These are phyloP conservation scores for Tuber aestivum DNA, from an alignment of 495 filamentous ascomycete genomes.

Conservation along the genomic window DNA sequence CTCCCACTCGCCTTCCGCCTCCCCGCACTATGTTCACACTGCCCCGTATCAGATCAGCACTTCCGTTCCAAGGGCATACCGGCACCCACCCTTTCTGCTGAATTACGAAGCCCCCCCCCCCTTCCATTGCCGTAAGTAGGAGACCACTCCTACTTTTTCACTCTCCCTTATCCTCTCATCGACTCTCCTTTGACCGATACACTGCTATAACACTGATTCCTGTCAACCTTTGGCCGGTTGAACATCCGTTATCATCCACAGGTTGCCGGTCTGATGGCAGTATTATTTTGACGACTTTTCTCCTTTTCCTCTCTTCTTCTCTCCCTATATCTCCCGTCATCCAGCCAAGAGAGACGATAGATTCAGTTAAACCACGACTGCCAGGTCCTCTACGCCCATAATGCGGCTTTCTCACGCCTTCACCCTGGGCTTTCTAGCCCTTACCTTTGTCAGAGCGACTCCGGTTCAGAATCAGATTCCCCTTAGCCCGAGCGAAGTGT, in stretches of 20 bases:
- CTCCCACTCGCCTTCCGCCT: neutral
- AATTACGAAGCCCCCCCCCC: neutral
- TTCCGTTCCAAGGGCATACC: neutral
- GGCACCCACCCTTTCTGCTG: neutral
- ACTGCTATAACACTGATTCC: conserved; percentile 31
- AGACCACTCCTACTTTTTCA: neutral
- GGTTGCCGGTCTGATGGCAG: conserved; percentile 12
- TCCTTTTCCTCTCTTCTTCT: conserved; percentile 16
- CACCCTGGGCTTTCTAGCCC: conserved; percentile 19
- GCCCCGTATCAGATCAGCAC: neutral
- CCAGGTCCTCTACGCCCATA: conserved; percentile 13
- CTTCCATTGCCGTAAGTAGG: neutral
- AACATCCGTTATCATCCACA: conserved; percentile 21
- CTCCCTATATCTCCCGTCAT: conserved; percentile 12
- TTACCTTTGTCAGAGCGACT: conserved; percentile 12
- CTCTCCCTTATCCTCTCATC: neutral
- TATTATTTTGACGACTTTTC: conserved; percentile 25
- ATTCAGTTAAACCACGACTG: conserved; percentile 26
- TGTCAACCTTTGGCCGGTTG: conserved; percentile 24
- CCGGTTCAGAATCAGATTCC: conserved; percentile 23
- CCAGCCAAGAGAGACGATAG: conserved; percentile 5
- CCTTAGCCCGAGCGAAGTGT: conserved; percentile 22
- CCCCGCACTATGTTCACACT: neutral
- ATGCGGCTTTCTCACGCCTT: conserved; percentile 29
- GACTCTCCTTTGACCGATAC: conserved; percentile 22